A percentile compares a stretch with the other conserved stretches of the same genome.
These are phyloP conservation scores for Trichoderma cornu-damae DNA, from an alignment of 2,329 filamentous ascomycete genomes.

Conservation along the genomic window DNA sequence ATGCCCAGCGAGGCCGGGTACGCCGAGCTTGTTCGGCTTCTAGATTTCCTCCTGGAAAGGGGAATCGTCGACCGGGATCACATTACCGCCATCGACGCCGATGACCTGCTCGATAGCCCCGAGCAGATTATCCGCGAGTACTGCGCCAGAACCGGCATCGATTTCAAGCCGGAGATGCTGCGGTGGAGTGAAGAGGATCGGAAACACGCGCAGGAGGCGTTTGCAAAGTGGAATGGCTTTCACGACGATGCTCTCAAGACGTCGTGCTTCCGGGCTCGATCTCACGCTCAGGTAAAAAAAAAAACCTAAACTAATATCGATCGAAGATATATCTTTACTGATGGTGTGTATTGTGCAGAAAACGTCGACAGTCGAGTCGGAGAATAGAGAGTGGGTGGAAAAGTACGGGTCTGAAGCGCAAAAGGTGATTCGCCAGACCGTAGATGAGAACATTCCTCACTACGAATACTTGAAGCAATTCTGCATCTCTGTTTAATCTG, in stretches of 20 bases:
- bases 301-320: neutral
- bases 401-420: conserved; percentile 70
- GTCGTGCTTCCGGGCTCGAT: conserved; percentile 65
- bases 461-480: conserved; percentile 82
- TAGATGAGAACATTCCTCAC: conserved; percentile 65
- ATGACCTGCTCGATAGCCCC: conserved; percentile 86
- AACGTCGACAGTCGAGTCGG: conserved; percentile 57
- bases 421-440: conserved; percentile 63
- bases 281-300: conserved; percentile 51
- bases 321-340: no score
- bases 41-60: conserved; percentile 72
- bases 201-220: conserved; percentile 66
- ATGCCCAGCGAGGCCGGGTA: conserved; percentile 87
- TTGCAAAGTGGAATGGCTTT: conserved; percentile 97
- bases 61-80: conserved; percentile 66
- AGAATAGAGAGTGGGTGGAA: conserved; percentile 65
- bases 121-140: conserved; percentile 69
- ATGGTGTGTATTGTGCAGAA: conserved; percentile 42
- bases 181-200: conserved; percentile 74
- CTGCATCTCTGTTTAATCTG: conserved; percentile 55
- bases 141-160: conserved; percentile 74
- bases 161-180: conserved; percentile 74
- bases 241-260: conserved; percentile 92
- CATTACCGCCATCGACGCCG: conserved; percentile 86
- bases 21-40: conserved; percentile 75